A percentile compares a stretch with the other conserved stretches of the same genome.
These are phyloP conservation scores for Moesziomyces aphidis DNA, from an alignment of 1,284 basidiomycete genomes.

Conservation along the genomic window DNA sequence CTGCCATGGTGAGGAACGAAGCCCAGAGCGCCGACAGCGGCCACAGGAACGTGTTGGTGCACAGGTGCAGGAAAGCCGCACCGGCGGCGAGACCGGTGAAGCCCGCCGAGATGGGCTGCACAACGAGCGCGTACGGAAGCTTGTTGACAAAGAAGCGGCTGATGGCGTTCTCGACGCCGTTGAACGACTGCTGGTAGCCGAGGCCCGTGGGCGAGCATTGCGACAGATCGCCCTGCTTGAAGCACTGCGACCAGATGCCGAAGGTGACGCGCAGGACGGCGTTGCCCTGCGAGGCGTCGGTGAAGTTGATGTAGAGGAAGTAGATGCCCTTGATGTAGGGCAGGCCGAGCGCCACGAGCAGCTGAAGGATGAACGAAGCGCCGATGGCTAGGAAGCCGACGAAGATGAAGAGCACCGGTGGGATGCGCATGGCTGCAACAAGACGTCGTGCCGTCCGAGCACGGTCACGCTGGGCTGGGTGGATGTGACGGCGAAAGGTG, in stretches of 20 bases:
- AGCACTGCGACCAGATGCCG: slow-evolving; percentile 57
- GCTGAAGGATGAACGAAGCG: slow-evolving; percentile 57
- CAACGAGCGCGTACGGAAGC: slow-evolving; percentile 54
- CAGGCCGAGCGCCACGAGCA: slow-evolving; percentile 52
- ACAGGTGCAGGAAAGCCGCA: slow-evolving; percentile 55
- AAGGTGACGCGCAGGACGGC: slow-evolving; percentile 25
- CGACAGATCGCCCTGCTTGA: slow-evolving; percentile 7
- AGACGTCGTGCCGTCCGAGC: background rate
- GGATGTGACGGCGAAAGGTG: background rate
- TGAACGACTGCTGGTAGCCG: slow-evolving; percentile 42
- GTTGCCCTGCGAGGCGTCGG: slow-evolving; percentile 8
- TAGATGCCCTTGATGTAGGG: slow-evolving; percentile 59
- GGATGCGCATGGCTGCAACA: slow-evolving; percentile 28
- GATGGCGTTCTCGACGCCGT: slow-evolving; percentile 27
- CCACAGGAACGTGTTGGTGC: slow-evolving; percentile 57
- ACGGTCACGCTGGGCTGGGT: background rate
- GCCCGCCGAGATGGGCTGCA: slow-evolving; percentile 58
- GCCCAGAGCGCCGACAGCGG: slow-evolving; percentile 56
- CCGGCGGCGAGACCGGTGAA: slow-evolving; percentile 57
- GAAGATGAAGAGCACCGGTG: slow-evolving; percentile 34
- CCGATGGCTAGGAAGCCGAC: slow-evolving; percentile 57
- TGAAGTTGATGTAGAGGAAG: slow-evolving; percentile 49
- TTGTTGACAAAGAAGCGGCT: slow-evolving; percentile 45
- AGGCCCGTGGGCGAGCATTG: slow-evolving; percentile 43
- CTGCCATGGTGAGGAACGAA: slow-evolving; percentile 44